Base-by-base conservation (phyloP, 192 early-diverging fungal species). In the Lunasporangiospora selenospora region DNA sequence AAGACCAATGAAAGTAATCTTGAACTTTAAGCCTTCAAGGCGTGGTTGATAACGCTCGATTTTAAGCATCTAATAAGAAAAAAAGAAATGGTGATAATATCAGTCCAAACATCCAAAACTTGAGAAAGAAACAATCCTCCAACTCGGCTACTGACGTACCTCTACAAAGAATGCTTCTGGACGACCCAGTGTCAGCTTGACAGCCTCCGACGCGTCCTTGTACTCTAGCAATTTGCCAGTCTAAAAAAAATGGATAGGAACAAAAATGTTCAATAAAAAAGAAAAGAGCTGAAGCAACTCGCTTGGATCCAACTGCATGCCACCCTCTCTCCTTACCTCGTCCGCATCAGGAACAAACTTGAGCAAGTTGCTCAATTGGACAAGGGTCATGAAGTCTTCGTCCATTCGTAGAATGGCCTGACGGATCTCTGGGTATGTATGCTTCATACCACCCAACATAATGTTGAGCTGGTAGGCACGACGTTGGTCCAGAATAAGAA, bases 31-130 rank as follows among this genome's bases (percentile, higher is more conserved):
- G 9, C 81, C 82, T 12, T 88, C 86, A 32, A 93, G 59, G 9
- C 92, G 81, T 55, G 89, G 87, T 62, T 91, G 88, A 53, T 89
- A 92, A 29, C 89, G 83, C 55, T 92, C 87, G n/a, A 93, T 82
- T 63, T 88, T 86, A 78, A 92, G 89, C 39, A 90, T 88, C 76
- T 90, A 46, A 21, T 11, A 11, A 15, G 42, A 7, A 13, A 26
- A 33, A 38, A n/a, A 6, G 12, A 54, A 8, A 19, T 38, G 27
- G 7, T 50, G 12, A 29, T 33, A 53, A 10, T 4, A 38, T 3
- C 38, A 56, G 2, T 23, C 43, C 18, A 7, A 38, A 41, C 31
- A 32, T 29, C n/a, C 13, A 32, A 5, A 15, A 19, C 8, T 10
- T 1, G 19, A 19, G n/a, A 47, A 4, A 54, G 4, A 13, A n/a